Base-by-base conservation (phyloP, 768 basidiomycete species). In the Trametes cingulata region DNA sequence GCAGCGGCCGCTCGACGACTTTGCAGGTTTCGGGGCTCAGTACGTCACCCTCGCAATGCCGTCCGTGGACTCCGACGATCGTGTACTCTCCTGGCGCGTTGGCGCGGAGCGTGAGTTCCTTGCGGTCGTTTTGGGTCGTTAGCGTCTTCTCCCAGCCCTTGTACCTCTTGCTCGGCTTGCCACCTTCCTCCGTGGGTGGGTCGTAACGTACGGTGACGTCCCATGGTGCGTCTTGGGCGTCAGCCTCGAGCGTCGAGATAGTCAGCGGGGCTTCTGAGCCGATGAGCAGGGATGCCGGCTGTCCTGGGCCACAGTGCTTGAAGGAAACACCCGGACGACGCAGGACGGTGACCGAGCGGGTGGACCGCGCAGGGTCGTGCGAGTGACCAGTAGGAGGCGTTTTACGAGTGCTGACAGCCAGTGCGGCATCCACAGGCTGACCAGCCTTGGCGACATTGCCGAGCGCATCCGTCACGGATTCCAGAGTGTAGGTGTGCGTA, bases 1-100 rank as follows among this genome's bases (percentile, higher is more conserved):
- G 95, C 29, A 81, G 68, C 4, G 92, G 90, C 63, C 83, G 81
- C 71, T 93, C 86, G 27, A 88, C 74, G 2, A 95, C 91, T 57
- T 76, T 82, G 66, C 93, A 94, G 5, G 78, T 83, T 57, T 93
- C 91, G 0, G 94, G 93, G 48, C 90, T 88, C 41, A 93, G 76
- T 1, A 98, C 85, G 58, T 90, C 88, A 6, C 95, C 95, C 42
- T 83, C 76, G 67, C 95, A 98, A 72, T 84, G 85, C 79, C 84
- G 87, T 40, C 95, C 94, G 60, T 79, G 82, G 17, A 96, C 80
- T 17, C 84, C 78, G 0, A 82, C 64, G 33, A 98, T 82, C 2
- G 80, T 82, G 72, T 95, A 98, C 33, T 89, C 85, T 24, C 95
- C 95, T 10, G 93, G 87, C 5, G 83, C 77, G 53, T 69, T 78